Evolutionary conservation across 169 alveolate species (phyloP).

Genomic region (Babesia caballi): DNA sequence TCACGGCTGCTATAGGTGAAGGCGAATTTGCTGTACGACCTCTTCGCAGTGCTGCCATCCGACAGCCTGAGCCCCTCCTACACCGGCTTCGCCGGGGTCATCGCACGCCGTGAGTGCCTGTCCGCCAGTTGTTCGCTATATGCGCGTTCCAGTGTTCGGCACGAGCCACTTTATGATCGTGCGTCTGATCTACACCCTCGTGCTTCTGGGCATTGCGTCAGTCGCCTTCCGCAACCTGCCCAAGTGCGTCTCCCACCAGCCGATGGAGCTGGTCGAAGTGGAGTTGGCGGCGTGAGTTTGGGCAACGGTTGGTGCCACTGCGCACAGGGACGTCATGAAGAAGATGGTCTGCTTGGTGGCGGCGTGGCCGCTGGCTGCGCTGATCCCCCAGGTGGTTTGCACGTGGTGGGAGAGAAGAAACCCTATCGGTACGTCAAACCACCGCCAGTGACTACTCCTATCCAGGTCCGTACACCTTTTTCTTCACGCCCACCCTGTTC

Average conservation of each 20-base stretch:
- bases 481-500: conserved; percentile 44
- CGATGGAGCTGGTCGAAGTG: conserved; percentile 47
- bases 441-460: background rate
- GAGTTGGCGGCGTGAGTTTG: conserved; percentile 45
- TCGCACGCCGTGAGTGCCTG: conserved; percentile 26
- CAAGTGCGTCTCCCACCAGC: conserved; percentile 34
- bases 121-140: background rate
- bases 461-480: conserved; percentile 43
- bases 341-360: conserved; percentile 42
- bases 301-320: background rate
- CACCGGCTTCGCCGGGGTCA: conserved; percentile 53
- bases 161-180: conserved; percentile 49
- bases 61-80: conserved; percentile 47
- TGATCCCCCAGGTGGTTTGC: conserved; percentile 36
- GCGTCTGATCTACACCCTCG: conserved; percentile 24
- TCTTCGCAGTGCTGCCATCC: conserved; percentile 42
- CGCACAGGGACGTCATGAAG: background rate
- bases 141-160: conserved; percentile 21
- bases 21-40: conserved; percentile 48
- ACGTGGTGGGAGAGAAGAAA: conserved; percentile 3
- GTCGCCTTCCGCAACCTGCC: conserved; percentile 45
- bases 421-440: conserved; percentile 32
- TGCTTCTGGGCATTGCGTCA: conserved; percentile 17
- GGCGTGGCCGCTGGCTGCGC: conserved; percentile 45
- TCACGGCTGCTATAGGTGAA: conserved; percentile 7